Evolutionary conservation across 1,139 yeast genomes (phyloP), one percentile per base, ranked within the genome.

Genomic region (Blastobotrys indianensis): DNA sequence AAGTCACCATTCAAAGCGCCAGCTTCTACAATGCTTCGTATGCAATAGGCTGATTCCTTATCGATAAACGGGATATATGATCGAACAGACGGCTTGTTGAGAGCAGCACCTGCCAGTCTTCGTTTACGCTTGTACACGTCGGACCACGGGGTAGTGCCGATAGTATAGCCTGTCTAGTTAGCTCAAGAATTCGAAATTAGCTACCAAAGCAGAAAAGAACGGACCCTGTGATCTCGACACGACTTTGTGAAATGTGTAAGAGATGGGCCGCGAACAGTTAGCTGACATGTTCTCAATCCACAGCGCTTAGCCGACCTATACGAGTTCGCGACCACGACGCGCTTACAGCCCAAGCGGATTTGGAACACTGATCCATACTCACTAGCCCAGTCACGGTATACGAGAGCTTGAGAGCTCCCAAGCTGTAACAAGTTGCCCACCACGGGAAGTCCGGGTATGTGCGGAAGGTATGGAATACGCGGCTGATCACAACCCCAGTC

Each of bases 131-230:
- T 68, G 57, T 73, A 82, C 1, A 80, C 70, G 1, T 65, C 68
- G 1, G 84, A 76, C 57, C 73, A 77, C 1, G 94, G 94, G 0
- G 92, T 82, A 0, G 94, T 81, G 0, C 94, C 94, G 28, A 85
- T 73, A 0, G 94, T 85, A 52, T 75, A 1, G 3, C 38, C 38
- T 35, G 11, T 35, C 8, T 29, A 11, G 8, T 9, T 29, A 9
- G 8, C 11, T 11, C 8, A 7, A 7, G 9, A 10, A n/a, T 6
- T 6, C 37, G 10, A n/a, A 32, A 25, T 34, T 34, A 34, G 17
- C 37, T n/a, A n/a, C n/a, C n/a, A n/a, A n/a, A n/a, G n/a, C n/a
- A n/a, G n/a, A n/a, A n/a, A n/a, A 20, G 7, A 20, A 20, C 25
- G 25, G 6, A 20, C 25, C 25, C 47, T 79, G 82, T 0, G 81